Evolutionary conservation across 164 flowering plant species (phyloP).

Genomic region (Houttuynia cordata): DNA sequence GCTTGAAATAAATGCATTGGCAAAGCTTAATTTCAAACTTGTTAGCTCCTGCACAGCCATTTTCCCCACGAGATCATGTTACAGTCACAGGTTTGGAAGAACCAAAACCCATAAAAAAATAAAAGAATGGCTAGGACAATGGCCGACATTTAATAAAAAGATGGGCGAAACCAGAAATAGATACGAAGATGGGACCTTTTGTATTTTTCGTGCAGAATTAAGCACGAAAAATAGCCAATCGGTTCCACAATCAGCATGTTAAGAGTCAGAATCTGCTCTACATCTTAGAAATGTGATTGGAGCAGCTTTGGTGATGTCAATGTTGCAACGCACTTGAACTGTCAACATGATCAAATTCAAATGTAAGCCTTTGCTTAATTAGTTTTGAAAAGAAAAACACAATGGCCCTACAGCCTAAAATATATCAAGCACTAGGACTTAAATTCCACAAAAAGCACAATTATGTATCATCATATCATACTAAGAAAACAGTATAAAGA

Average conservation of each 20-base stretch:
- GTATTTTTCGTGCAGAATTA: neutral
- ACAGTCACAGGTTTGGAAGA: constrained; percentile 7
- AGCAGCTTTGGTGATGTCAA: constrained; percentile 36
- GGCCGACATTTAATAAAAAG: too few relatives aligned
- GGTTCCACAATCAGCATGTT: neutral
- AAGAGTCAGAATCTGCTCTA: neutral
- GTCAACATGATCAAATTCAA: constrained; percentile 9
- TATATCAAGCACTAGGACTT: too few relatives aligned
- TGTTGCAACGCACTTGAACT: constrained; percentile 51
- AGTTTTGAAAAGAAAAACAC: neutral
- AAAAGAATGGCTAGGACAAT: constrained; percentile 1
- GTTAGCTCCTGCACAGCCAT: neutral
- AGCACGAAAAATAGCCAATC: neutral
- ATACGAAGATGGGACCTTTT: neutral
- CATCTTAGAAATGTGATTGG: constrained; percentile 30
- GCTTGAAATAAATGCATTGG: constrained; percentile 11
- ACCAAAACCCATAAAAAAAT: constrained; percentile 11
- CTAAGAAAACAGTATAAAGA: too few relatives aligned
- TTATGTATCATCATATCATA: too few relatives aligned
- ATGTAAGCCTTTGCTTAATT: neutral
- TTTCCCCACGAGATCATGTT: neutral
- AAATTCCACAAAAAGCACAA: too few relatives aligned
- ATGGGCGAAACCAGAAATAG: neutral
- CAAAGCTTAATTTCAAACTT: constrained; percentile 9
- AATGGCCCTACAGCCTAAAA: too few relatives aligned